Evolutionary conservation across 306 rosid genomes (phyloP).

Genomic region (Betula pendula): DNA sequence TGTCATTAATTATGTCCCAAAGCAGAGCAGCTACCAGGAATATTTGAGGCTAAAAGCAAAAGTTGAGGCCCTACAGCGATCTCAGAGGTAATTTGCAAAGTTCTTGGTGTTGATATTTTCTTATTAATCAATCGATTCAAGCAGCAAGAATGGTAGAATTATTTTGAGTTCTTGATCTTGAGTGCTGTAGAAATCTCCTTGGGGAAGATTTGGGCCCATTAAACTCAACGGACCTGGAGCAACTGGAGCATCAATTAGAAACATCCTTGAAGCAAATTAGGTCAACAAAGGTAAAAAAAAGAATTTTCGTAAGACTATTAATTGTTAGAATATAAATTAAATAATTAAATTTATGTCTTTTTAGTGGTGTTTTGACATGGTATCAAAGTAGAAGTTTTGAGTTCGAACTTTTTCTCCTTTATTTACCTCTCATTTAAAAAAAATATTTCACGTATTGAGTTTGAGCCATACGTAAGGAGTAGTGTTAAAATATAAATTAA

Average conservation of each 20-base stretch:
- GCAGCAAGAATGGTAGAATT: neutral
- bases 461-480: too few species aligned
- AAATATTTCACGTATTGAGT: too few species aligned
- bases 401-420: too few species aligned
- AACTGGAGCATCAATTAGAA: slow-evolving; percentile 80
- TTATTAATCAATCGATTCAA: neutral
- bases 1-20: slow-evolving; percentile 5
- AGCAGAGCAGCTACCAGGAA: slow-evolving; percentile 66
- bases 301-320: too few species aligned
- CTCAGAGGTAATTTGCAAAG: slow-evolving; percentile 59
- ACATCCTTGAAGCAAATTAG: slow-evolving; percentile 63
- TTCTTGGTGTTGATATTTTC: neutral
- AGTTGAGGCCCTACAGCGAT: slow-evolving; percentile 72
- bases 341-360: too few species aligned
- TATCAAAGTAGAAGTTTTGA: too few species aligned
- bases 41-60: slow-evolving; percentile 72
- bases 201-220: slow-evolving; percentile 81
- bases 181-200: slow-evolving; percentile 58
- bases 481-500: too few species aligned
- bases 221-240: slow-evolving; percentile 63
- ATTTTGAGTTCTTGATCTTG: slow-evolving; percentile 3
- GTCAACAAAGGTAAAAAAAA: slow-evolving; percentile 62
- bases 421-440: too few species aligned
- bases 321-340: too few species aligned
- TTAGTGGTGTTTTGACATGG: too few species aligned